Evolutionary conservation across 2,329 filamentous ascomycete genomes (phyloP).

Genomic region (Mycosphaerella sp.): DNA sequence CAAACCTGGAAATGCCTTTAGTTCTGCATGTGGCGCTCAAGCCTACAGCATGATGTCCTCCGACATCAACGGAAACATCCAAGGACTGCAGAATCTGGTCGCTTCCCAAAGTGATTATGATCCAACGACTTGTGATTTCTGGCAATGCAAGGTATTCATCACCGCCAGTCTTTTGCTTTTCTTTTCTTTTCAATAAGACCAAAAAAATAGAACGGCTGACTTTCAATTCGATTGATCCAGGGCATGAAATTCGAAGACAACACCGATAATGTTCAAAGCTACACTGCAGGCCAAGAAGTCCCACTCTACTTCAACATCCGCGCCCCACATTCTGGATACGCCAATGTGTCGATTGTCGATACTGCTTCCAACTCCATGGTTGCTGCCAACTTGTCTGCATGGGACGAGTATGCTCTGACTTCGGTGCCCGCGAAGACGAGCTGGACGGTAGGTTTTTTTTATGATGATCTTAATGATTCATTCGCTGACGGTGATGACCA

Average conservation of each 20-base stretch:
- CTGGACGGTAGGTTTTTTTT: constrained; percentile 31
- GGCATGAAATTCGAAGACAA: constrained; percentile 54
- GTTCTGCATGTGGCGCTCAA: constrained; percentile 50
- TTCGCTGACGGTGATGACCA: too few relatives aligned
- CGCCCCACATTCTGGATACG: constrained; percentile 50
- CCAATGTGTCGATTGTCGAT: constrained; percentile 56
- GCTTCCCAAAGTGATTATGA: constrained; percentile 25
- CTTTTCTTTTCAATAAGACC: too few relatives aligned
- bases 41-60: constrained; percentile 48
- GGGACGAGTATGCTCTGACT: constrained; percentile 51
- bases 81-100: constrained; percentile 49
- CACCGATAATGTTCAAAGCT: constrained; percentile 48
- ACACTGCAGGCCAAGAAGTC: constrained; percentile 46
- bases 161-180: too few relatives aligned
- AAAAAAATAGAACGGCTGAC: neutral
- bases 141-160: constrained; percentile 42
- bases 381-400: constrained; percentile 50
- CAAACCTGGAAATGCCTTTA: constrained; percentile 48
- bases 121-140: constrained; percentile 23
- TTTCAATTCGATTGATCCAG: constrained; percentile 34
- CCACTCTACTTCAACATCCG: constrained; percentile 44
- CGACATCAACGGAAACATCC: constrained; percentile 54
- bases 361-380: constrained; percentile 48
- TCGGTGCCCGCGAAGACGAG: constrained; percentile 38
- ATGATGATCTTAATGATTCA: too few relatives aligned